Evolutionary conservation across 192 early-diverging fungal genomes (phyloP).

Genomic region (Glomus cerebriforme): DNA sequence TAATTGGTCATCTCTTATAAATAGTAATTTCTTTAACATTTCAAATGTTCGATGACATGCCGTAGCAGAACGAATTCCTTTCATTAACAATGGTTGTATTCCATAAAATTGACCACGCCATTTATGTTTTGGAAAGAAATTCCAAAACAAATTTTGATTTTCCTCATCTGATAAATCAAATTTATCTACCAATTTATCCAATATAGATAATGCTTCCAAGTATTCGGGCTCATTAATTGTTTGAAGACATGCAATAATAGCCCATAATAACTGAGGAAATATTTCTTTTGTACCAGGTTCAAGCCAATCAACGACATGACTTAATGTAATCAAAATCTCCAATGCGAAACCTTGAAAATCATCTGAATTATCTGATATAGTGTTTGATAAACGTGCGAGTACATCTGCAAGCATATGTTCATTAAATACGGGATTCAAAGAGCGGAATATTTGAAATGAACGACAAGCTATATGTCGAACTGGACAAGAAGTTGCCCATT

Average conservation of each 20-base stretch:
- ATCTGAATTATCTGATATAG: constrained; percentile 70
- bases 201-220: constrained; percentile 64
- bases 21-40: constrained; percentile 60
- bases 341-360: constrained; percentile 82
- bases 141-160: constrained; percentile 52
- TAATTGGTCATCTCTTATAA: constrained; percentile 56
- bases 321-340: constrained; percentile 74
- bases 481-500: constrained; percentile 82
- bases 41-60: constrained; percentile 58
- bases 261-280: constrained; percentile 86
- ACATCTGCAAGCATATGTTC: constrained; percentile 77
- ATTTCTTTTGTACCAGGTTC: constrained; percentile 54
- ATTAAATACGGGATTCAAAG: constrained; percentile 69
- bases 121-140: constrained; percentile 63
- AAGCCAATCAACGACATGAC: constrained; percentile 62
- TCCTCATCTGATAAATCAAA: constrained; percentile 54
- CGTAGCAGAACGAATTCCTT: constrained; percentile 63
- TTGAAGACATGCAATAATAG: constrained; percentile 68
- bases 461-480: constrained; percentile 86
- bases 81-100: constrained; percentile 70
- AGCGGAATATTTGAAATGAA: constrained; percentile 82
- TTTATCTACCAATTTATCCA: constrained; percentile 63
- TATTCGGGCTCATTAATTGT: constrained; percentile 80
- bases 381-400: constrained; percentile 72
- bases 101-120: constrained; percentile 79